phyloP scores from a whole-genome alignment of 768 basidiomycete genomes.

The Russula vinacea region DNA sequence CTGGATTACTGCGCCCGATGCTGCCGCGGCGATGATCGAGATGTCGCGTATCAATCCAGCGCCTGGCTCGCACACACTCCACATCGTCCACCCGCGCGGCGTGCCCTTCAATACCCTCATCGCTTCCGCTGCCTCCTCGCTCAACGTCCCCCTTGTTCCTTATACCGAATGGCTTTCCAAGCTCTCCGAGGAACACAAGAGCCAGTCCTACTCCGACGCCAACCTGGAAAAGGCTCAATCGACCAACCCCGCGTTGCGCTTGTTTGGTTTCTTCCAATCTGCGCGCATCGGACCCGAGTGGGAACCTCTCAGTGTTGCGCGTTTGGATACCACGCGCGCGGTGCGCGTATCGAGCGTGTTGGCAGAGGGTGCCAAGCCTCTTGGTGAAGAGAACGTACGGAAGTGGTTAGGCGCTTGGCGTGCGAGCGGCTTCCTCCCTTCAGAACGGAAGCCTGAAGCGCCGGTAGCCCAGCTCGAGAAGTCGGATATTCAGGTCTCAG shows the following conservation, averaged over 20 bases:
- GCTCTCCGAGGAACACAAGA: conserved; percentile 26
- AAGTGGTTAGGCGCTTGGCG: conserved; percentile 27
- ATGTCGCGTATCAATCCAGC: conserved; percentile 28
- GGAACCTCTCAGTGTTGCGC: conserved; percentile 33
- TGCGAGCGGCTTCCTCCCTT: conserved; percentile 25
- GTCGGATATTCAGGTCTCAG: background rate
- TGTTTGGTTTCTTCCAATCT: conserved; percentile 27
- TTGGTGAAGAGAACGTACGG: conserved; percentile 25
- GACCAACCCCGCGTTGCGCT: conserved; percentile 26
- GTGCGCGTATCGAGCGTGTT: conserved; percentile 26
- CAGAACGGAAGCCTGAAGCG: conserved; percentile 1
- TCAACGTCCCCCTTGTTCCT: conserved; percentile 32
- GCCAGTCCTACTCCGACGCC: conserved; percentile 11
- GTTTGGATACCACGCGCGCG: conserved; percentile 26
- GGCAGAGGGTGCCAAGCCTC: conserved; percentile 10
- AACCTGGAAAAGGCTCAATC: conserved; percentile 24
- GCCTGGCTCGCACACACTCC: conserved; percentile 22
- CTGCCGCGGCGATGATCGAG: conserved; percentile 33
- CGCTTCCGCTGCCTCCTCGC: conserved; percentile 22
- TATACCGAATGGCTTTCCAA: conserved; percentile 31
- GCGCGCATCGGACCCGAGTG: conserved; percentile 25
- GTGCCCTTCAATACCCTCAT: conserved; percentile 31
- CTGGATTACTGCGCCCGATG: conserved; percentile 34
- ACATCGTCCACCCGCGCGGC: conserved; percentile 32
- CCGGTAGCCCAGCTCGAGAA: background rate